Evolutionary conservation across 352 stramenopile species (phyloP), one percentile per base, ranked within the genome.

Genomic region (Blastocystis sp.): DNA sequence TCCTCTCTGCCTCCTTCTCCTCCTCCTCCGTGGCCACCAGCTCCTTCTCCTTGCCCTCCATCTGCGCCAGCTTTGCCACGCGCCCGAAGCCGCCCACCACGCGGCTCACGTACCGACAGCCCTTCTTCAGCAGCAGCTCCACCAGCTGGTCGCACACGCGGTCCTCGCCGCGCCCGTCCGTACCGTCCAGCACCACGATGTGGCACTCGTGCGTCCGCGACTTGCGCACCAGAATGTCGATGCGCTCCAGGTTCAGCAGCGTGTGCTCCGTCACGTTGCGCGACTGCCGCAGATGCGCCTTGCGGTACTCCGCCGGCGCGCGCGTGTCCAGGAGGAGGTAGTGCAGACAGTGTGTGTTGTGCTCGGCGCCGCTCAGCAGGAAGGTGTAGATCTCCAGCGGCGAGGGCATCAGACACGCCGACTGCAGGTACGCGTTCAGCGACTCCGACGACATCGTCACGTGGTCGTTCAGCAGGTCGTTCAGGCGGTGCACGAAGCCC

Each of bases 401-500:
- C 21, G 53, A 69, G 0, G 74, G 14, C 21, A 48, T 38, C 2
- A 84, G 14, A 19, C 74, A 84, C 17, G 74, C 52, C 4, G 74
- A 45, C 9, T 41, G 10, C 4, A 10, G 21, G 60, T 84, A 84
- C 2, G 53, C 19, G 19, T 84, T 28, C 40, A 84, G 45, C n/a
- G 74, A 70, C 60, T 84, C 74, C 38, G 69, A 11, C 21, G 74
- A 84, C 0, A 84, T 56, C 0, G 74, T 45, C 21, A 84, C 40
- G 10, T 43, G 52, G 53, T 84, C 74, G 61, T 84, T 84, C 28
- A 84, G 9, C 14, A 84, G 28, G 74, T 84, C 74, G 40, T 66
- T 84, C n/a, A 84, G 74, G 48, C 74, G 74, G 23, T 84, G 74
- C 5, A 84, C 40, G 74, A 84, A 84, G 21, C 74, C 74, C 17